Conservation (phyloP, 345 rosid genomes). For the Camelina laxa region DNA sequence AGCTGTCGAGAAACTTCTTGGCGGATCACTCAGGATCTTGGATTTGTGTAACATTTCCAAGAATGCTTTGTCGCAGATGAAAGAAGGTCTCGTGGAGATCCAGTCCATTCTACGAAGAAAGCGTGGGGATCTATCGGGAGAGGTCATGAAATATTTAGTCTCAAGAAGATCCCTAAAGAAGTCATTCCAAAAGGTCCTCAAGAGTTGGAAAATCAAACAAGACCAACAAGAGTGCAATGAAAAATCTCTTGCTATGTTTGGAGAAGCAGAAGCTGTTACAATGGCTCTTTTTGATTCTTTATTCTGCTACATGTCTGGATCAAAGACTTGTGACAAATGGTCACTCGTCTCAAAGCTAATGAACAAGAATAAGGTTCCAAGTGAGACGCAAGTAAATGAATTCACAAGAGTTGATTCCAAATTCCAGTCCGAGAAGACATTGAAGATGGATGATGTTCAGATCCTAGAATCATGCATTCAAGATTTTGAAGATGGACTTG, state of each 20-base stretch:
- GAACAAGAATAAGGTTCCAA: conserved; percentile 13
- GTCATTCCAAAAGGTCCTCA: conserved; percentile 27
- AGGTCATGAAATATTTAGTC: conserved; percentile 34
- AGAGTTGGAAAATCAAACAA: conserved; percentile 11
- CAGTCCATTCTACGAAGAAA: conserved; percentile 41
- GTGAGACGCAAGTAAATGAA: conserved; percentile 13
- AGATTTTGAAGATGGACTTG: conserved; percentile 49
- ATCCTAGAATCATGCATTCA: conserved; percentile 45
- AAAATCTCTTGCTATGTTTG: conserved; percentile 18
- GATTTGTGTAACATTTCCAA: conserved; percentile 42
- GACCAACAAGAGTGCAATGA: neutral
- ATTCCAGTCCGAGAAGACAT: conserved; percentile 22
- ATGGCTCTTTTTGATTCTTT: conserved; percentile 38
- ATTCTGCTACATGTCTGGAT: conserved; percentile 33
- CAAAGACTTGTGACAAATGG: conserved; percentile 25
- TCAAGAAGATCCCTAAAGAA: conserved; percentile 33
- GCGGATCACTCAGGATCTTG: conserved; percentile 43
- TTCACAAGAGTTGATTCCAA: conserved; percentile 34
- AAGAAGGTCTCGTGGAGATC: conserved; percentile 38
- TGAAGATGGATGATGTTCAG: conserved; percentile 34
- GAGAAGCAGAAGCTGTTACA: conserved; percentile 42
- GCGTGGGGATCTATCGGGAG: conserved; percentile 13
- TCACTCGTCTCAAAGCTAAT: conserved; percentile 29
- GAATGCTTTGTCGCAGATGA: conserved; percentile 45
- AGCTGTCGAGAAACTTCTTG: conserved; percentile 38